Evolutionary conservation across 495 filamentous ascomycete species (phyloP).

Genomic region (Talaromyces nanjingensis): DNA sequence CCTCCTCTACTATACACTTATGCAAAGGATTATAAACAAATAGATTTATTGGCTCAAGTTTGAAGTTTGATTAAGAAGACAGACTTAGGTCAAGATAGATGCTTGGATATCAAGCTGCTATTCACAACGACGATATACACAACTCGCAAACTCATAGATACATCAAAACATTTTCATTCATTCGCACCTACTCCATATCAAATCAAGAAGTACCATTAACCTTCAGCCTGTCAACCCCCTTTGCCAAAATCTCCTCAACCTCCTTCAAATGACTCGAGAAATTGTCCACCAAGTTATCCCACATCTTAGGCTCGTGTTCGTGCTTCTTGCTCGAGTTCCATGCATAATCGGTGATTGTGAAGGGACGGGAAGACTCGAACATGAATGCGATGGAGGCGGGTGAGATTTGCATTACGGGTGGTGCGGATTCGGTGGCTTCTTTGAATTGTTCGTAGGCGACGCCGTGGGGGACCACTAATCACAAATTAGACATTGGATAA

Average conservation of each 20-base stretch:
- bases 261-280: conserved; percentile 37
- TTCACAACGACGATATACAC: not conserved
- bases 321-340: conserved; percentile 47
- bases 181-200: not conserved
- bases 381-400: conserved; percentile 51
- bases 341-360: conserved; percentile 46
- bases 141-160: not conserved
- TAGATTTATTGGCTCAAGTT: not conserved
- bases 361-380: conserved; percentile 48
- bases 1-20: no score
- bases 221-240: conserved; percentile 5
- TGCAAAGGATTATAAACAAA: not conserved
- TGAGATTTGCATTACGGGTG: conserved; percentile 41
- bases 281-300: conserved; percentile 47
- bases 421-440: conserved; percentile 40
- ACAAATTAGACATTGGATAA: not conserved
- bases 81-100: not conserved
- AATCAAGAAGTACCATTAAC: not conserved
- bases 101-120: not conserved
- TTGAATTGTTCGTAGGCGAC: conserved; percentile 60
- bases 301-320: conserved; percentile 52
- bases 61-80: not conserved
- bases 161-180: not conserved
- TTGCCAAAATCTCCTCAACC: conserved; percentile 34
- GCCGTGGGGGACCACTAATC: conserved; percentile 46